These are phyloP conservation scores for Aspergillus sp. DNA, from an alignment of 2,329 filamentous ascomycete species.

Conservation along the genomic window DNA sequence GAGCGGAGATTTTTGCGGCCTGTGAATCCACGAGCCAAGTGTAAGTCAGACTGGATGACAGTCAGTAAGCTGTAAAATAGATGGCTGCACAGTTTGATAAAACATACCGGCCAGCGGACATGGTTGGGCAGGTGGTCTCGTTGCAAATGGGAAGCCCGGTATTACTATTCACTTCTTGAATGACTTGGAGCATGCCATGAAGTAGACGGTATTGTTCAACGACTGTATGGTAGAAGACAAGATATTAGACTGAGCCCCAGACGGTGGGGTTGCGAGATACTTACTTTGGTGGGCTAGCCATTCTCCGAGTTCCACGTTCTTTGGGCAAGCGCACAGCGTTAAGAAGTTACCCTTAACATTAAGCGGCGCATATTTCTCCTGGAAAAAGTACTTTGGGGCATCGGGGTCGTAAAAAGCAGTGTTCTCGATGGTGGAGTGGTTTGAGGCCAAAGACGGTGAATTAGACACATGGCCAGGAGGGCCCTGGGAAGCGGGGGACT, in stretches of 20 bases:
- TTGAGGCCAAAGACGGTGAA: slow-evolving; percentile 42
- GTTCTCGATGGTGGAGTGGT: slow-evolving; percentile 34
- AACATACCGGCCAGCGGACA: slow-evolving; percentile 90
- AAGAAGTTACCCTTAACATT: slow-evolving; percentile 98
- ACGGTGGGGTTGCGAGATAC: slow-evolving; percentile 17
- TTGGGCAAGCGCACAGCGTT: slow-evolving; percentile 88
- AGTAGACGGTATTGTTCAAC: slow-evolving; percentile 90
- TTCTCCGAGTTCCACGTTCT: slow-evolving; percentile 90
- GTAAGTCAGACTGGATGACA: slow-evolving; percentile 72
- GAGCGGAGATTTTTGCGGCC: slow-evolving; percentile 87
- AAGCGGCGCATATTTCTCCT: slow-evolving; percentile 65
- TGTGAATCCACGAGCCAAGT: slow-evolving; percentile 91
- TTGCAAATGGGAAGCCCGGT: slow-evolving; percentile 79
- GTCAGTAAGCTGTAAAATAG: slow-evolving; percentile 14
- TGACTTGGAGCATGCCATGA: slow-evolving; percentile 83
- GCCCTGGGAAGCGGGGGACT: slow-evolving; percentile 28
- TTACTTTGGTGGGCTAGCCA: slow-evolving; percentile 95
- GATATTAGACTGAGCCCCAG: neutral
- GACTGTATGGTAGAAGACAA: slow-evolving; percentile 53
- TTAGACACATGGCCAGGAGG: slow-evolving; percentile 31
- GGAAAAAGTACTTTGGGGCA: slow-evolving; percentile 52
- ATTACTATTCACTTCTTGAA: slow-evolving; percentile 81
- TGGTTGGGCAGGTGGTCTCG: slow-evolving; percentile 76
- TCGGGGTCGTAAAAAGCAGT: slow-evolving; percentile 40
- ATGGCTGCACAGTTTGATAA: neutral